Evolutionary conservation across 306 rosid species (phyloP).

Genomic region (Styphnolobium japonicum): DNA sequence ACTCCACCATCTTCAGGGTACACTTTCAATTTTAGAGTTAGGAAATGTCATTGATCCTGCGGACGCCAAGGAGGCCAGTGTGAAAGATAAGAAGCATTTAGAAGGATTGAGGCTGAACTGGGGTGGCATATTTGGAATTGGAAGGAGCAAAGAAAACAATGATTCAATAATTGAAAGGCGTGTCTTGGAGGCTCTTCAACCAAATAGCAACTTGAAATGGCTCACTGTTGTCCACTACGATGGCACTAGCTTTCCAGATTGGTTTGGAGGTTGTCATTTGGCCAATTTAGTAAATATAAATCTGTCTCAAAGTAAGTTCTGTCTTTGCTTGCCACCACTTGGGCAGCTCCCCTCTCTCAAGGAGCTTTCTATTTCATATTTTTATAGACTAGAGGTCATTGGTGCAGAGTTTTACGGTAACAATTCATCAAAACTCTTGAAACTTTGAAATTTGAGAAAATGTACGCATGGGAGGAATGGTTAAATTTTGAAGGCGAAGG

Average conservation of each 20-base stretch:
- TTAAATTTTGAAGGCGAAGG: neutral
- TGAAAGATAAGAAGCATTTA: no score
- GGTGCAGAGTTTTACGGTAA: slow-evolving; percentile 1
- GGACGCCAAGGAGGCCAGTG: no score
- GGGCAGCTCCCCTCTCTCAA: slow-evolving; percentile 3
- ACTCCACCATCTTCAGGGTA: no score
- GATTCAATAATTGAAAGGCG: neutral
- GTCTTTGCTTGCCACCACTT: neutral
- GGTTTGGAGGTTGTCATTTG: neutral
- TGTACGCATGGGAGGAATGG: slow-evolving; percentile 18
- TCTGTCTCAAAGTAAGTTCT: fast-evolving
- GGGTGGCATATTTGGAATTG: no score
- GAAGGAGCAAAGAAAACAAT: neutral
- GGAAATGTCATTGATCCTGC: no score
- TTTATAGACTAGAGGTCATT: neutral
- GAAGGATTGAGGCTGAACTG: neutral
- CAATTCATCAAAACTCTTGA: neutral
- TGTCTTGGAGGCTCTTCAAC: neutral
- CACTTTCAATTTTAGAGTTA: no score
- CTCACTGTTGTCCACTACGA: neutral
- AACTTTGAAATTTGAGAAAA: neutral
- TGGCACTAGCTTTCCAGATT: slow-evolving; percentile 2
- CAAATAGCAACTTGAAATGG: neutral
- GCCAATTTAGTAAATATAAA: neutral
- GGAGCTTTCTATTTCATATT: neutral